Conservation (phyloP, 2,329 filamentous ascomycete species). For the Chrysoporthe puriensis region DNA sequence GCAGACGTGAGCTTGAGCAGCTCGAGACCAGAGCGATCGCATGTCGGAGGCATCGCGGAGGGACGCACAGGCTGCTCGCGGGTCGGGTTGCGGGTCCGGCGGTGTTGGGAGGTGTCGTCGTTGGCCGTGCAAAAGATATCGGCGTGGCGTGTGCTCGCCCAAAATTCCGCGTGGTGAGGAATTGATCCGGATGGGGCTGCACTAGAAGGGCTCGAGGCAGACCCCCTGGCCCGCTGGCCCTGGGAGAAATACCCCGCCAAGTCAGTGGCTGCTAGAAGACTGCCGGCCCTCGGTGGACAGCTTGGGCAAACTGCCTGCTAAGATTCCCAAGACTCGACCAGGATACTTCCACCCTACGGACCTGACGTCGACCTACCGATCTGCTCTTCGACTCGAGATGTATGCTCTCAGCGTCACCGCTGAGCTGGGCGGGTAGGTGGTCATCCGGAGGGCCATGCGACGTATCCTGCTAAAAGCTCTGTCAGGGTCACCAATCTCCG, state of each 20-base stretch:
- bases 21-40: slow-evolving; percentile 71
- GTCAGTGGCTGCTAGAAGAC: background rate
- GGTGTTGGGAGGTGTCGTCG: background rate
- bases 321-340: background rate
- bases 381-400: slow-evolving; percentile 49
- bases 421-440: slow-evolving; percentile 67
- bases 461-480: slow-evolving; percentile 6
- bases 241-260: slow-evolving; percentile 5
- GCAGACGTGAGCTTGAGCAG: slow-evolving; percentile 65
- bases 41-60: slow-evolving; percentile 53
- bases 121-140: background rate
- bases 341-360: background rate
- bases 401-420: slow-evolving; percentile 68
- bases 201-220: background rate
- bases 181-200: background rate
- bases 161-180: slow-evolving; percentile 4
- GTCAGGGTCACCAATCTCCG: slow-evolving; percentile 85
- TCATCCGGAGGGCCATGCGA: background rate
- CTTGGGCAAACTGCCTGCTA: background rate
- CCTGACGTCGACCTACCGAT: background rate
- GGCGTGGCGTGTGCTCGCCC: background rate
- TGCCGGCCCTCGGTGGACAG: background rate
- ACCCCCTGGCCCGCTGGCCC: background rate
- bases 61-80: slow-evolving; percentile 27
- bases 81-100: slow-evolving; percentile 9